A percentile compares a stretch with the other conserved stretches of the same genome.
Evolutionary conservation across 2,329 filamentous ascomycete genomes (phyloP).

Genomic region (Metarhizium humberi): DNA sequence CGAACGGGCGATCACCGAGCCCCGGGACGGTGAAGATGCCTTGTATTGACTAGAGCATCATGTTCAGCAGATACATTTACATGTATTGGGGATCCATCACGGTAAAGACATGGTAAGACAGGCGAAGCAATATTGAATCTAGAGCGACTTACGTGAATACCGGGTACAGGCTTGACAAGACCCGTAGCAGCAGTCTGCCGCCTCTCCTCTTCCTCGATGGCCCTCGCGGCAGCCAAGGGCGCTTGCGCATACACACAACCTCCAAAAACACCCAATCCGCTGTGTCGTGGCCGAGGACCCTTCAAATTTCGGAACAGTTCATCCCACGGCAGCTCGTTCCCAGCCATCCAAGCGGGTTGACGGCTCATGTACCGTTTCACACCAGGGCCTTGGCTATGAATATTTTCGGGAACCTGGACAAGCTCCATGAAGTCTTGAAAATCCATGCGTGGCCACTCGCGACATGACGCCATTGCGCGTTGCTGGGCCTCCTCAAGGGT

Average conservation of each 20-base stretch:
- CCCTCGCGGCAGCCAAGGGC: slow-evolving; percentile 24
- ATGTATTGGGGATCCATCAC: no score
- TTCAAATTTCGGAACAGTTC: slow-evolving; percentile 7
- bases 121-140: not conserved
- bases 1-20: slow-evolving; percentile 38
- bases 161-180: slow-evolving; percentile 13
- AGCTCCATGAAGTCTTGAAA: slow-evolving; percentile 22
- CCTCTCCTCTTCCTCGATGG: slow-evolving; percentile 22
- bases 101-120: not conserved
- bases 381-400: not conserved
- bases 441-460: slow-evolving; percentile 12
- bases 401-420: slow-evolving; percentile 12
- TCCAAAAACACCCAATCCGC: slow-evolving; percentile 20
- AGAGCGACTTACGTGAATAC: slow-evolving; percentile 26
- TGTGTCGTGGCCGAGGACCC: slow-evolving; percentile 9
- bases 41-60: slow-evolving; percentile 38
- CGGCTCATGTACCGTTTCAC: slow-evolving; percentile 20
- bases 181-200: slow-evolving; percentile 3
- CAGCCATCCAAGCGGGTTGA: slow-evolving; percentile 23
- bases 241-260: slow-evolving; percentile 29
- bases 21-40: slow-evolving; percentile 44
- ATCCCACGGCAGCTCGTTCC: slow-evolving; percentile 20
- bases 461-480: not conserved
- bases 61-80: not conserved
- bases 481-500: not conserved